Base-by-base conservation (phyloP, 2,329 filamentous ascomycete species). In the Aspergillus terreus region DNA sequence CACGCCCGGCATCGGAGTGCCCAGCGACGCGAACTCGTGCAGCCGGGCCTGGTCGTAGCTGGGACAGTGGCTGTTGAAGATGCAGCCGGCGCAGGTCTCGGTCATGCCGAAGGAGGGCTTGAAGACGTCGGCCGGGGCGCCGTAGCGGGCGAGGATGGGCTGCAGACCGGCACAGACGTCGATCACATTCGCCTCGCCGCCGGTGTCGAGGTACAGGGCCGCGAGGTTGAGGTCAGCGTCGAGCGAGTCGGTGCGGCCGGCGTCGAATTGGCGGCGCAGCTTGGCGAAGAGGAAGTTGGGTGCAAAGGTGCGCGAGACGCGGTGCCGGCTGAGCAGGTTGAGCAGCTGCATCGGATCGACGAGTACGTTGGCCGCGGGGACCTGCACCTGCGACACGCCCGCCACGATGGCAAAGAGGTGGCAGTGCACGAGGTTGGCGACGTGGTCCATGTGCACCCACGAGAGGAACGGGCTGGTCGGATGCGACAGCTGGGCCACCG, bases 381-480 rank as follows among this genome's bases (percentile, higher is more conserved):
- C 69, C 47, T 80, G 78, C 11, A 82, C 58, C 56, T 82, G 79
- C 15, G 35, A 38, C 35, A 38, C 15, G 35, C 14, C 14, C 15
- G 35, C 15, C 14, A 17, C 14, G 12, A 38, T 17, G 7, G 35
- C 14, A 17, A 38, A 17, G 35, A 38, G 35, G 35, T n/a, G 15
- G 12, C 14, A 38, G 15, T 17, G 35, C 5, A 38, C 35, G 5
- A 84, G 63, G 55, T 68, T 75, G 0, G 76, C 80, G 11, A 81
- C 78, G 52, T 83, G 81, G 53, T 83, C 79, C 7, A 82, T 63
- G 1, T 70, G 72, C 17, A 79, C 72, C 78, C 77, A 81, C 52
- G 74, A 78, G 2, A 81, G 61, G 36, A 77, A 73, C 27, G 27
- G 27, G 10, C 27, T 30, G 7, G 27, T 30, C 3, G 27, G 27